These are phyloP conservation scores for Marsdenia floribunda DNA, from an alignment of 257 asterid species.

Conservation along the genomic window DNA sequence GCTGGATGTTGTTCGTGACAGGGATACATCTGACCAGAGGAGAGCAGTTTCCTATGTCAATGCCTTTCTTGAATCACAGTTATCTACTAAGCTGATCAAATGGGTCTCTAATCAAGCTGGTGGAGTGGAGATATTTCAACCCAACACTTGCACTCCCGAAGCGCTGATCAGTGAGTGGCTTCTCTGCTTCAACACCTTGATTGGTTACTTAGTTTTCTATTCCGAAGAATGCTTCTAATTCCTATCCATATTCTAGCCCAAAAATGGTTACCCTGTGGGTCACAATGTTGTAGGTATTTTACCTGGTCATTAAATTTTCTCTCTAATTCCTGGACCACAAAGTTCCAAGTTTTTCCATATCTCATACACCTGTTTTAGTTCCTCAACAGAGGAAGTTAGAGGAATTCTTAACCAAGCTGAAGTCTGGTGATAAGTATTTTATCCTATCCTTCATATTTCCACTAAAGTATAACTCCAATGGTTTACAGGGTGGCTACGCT, in stretches of 20 bases:
- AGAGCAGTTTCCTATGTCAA: conserved; percentile 46
- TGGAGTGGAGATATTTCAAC: conserved; percentile 22
- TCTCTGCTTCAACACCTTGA: conserved; percentile 7
- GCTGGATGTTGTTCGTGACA: conserved; percentile 32
- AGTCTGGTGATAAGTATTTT: background rate
- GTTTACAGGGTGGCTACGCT: conserved; percentile 50
- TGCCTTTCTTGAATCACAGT: conserved; percentile 51
- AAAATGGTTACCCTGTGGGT: background rate
- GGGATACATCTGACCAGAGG: conserved; percentile 48
- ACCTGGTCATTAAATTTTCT: background rate
- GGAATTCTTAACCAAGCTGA: background rate
- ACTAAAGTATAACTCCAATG: conserved; percentile 10
- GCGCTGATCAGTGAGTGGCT: conserved; percentile 66
- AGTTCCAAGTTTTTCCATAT: background rate
- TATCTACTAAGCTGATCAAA: conserved; percentile 45
- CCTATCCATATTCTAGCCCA: background rate
- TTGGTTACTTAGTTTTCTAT: conserved; percentile 9
- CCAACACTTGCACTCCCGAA: conserved; percentile 40
- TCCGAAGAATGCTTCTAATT: background rate
- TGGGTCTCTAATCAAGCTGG: conserved; percentile 48
- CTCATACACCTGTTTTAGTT: conserved; percentile 1
- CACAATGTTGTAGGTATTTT: background rate
- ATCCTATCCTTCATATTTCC: background rate
- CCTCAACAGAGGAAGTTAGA: background rate
- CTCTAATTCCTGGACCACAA: background rate